A percentile compares a stretch with the other conserved stretches of the same genome.
Evolutionary conservation across 2,329 filamentous ascomycete genomes (phyloP).

Genomic region (Fusarium sp.): DNA sequence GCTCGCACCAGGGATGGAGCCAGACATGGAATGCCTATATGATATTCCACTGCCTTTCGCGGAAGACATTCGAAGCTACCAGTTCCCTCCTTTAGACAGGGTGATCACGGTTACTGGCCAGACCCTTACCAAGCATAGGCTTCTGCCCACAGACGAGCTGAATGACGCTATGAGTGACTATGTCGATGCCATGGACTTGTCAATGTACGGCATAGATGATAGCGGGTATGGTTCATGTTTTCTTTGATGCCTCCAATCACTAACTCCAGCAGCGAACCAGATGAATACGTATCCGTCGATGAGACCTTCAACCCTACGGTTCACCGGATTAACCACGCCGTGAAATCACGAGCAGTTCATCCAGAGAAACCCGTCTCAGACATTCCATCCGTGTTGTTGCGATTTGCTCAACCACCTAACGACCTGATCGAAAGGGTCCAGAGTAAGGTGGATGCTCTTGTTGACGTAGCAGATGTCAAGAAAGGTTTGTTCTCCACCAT

Average conservation of each 20-base stretch:
- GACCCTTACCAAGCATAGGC: constrained; percentile 82
- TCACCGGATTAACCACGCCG: constrained; percentile 89
- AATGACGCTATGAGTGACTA: constrained; percentile 88
- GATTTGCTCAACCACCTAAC: constrained; percentile 79
- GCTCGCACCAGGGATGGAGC: constrained; percentile 83
- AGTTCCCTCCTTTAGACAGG: constrained; percentile 89
- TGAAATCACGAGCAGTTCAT: constrained; percentile 84
- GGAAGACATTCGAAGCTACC: constrained; percentile 91
- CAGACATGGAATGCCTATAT: constrained; percentile 85
- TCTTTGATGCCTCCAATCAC: neutral
- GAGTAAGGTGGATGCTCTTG: constrained; percentile 72
- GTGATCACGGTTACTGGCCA: constrained; percentile 90
- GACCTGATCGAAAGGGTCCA: constrained; percentile 72
- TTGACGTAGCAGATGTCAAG: constrained; percentile 82
- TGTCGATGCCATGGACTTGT: constrained; percentile 93
- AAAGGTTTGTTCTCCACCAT: constrained; percentile 67
- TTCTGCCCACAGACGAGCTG: constrained; percentile 82
- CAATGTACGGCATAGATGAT: constrained; percentile 77
- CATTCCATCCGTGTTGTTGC: constrained; percentile 73
- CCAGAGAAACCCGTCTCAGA: constrained; percentile 74
- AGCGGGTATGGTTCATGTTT: constrained; percentile 69
- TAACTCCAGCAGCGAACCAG: constrained; percentile 54
- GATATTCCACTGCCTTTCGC: constrained; percentile 93
- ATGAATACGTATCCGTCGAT: constrained; percentile 82
- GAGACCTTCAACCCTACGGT: constrained; percentile 87